Conservation (phyloP, 768 basidiomycete species). For the Fistulinella prunicolor region DNA sequence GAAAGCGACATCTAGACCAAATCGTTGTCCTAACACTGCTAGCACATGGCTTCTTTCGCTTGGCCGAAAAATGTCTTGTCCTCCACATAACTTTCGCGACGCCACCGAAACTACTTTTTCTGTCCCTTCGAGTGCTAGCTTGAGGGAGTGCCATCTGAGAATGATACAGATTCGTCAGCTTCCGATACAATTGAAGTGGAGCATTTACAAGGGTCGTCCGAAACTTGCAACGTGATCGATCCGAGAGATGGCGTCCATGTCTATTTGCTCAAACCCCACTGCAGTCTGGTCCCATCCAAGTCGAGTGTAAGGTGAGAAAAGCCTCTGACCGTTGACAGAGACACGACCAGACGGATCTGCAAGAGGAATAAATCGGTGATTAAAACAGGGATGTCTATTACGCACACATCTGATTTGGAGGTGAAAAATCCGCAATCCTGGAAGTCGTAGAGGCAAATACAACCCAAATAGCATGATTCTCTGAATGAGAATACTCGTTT, state of each 20-base stretch:
- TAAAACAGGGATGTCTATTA: background rate
- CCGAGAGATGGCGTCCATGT: background rate
- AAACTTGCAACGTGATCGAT: background rate
- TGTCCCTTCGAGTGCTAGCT: background rate
- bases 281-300: slow-evolving; percentile 3
- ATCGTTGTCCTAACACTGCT: background rate
- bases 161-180: background rate
- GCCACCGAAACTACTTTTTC: background rate
- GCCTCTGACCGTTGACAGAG: background rate
- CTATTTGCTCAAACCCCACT: background rate
- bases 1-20: background rate
- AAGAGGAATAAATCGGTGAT: background rate
- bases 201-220: slow-evolving; percentile 2
- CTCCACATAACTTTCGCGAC: background rate
- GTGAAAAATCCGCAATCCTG: background rate
- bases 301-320: background rate
- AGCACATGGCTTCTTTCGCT: background rate
- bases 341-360: background rate
- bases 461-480: background rate
- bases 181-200: background rate
- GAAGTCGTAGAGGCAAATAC: background rate
- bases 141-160: background rate
- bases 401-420: background rate
- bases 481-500: background rate
- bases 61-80: background rate